Evolutionary conservation across 139 green algal species (phyloP).

Genomic region (Tetradesmus obliquus): DNA sequence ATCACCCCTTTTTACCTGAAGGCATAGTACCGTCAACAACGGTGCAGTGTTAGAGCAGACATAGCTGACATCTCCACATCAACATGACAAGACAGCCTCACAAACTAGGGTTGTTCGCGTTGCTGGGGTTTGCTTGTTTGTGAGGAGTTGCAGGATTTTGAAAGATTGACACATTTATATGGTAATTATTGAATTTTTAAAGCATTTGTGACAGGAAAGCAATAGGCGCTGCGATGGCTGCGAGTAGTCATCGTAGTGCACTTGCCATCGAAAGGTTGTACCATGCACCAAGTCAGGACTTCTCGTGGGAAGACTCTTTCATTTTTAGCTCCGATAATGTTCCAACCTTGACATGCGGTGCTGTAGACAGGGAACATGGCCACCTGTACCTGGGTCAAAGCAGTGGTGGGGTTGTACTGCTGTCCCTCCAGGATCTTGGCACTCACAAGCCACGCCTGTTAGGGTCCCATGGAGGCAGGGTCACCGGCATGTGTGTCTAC

Average conservation of each 20-base stretch:
- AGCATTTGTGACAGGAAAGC: not conserved
- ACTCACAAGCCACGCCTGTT: slow-evolving; percentile 20
- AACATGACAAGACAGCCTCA: no score
- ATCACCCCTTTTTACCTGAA: no score
- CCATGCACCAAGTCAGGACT: not conserved
- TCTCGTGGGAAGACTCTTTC: not conserved
- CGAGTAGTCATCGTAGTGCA: not conserved
- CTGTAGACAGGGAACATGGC: not conserved
- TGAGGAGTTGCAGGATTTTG: no score
- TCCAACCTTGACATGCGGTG: not conserved
- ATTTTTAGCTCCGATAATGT: not conserved
- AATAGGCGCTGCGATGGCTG: not conserved
- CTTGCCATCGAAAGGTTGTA: not conserved
- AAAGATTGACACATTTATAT: no score
- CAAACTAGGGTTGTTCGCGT: no score
- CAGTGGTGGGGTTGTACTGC: not conserved
- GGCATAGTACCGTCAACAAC: no score
- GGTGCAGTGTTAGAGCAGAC: no score
- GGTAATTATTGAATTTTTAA: not conserved
- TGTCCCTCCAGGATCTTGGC: not conserved
- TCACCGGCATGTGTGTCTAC: not conserved
- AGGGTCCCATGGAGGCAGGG: slow-evolving; percentile 1
- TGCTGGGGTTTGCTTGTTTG: no score
- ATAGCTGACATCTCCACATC: no score
- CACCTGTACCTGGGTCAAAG: slow-evolving; percentile 15